Base-by-base conservation (phyloP, 2,329 filamentous ascomycete genomes). In the Curvularia verruculosa region DNA sequence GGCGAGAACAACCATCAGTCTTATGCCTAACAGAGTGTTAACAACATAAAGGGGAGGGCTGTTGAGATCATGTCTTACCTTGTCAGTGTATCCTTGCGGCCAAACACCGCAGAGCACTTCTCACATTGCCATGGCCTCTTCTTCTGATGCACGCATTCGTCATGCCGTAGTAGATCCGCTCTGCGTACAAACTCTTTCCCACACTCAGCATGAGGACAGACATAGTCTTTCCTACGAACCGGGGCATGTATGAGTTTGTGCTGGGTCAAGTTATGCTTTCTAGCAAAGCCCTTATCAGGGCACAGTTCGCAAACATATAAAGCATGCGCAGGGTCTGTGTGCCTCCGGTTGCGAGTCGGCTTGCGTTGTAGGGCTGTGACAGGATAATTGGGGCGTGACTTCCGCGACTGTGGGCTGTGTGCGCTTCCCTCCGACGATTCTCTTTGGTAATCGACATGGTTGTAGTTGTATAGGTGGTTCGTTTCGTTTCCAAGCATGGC, bases 241-340 rank as follows among this genome's bases (percentile, higher is more conserved):
- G 90, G 87, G 70, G 95, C 87, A 71, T 96, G 92, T 1, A 88
- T 93, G 70, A 93, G 89, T 83, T 93, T 84, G 74, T 96, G 92
- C 28, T 91, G 89, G 70, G 90, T 92, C 78, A 88, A 91, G 77
- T 96, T 96, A 79, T 94, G 96, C 68, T 86, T 89, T 60, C 92
- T 83, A 63, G 90, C 91, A 73, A 96, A 96, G 15, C 89, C 84
- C 74, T 89, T 91, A 6, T 88, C 87, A 70, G 55, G 54, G 37
- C 92, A 96, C 1, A 87, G 82, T 56, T 87, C 83, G 71, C 92
- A 96, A 61, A 52, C 55, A 85, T 82, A 75, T 86, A 89, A 65
- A 87, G 67, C 60, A 13, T 52, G 50, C 15, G 53, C 50, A 36
- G 59, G 61, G 34, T 66, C 56, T 4, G 66, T 67, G 21, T 67